Base-by-base conservation (phyloP, 495 filamentous ascomycete species). In the Diplogelasinospora grovesii region DNA sequence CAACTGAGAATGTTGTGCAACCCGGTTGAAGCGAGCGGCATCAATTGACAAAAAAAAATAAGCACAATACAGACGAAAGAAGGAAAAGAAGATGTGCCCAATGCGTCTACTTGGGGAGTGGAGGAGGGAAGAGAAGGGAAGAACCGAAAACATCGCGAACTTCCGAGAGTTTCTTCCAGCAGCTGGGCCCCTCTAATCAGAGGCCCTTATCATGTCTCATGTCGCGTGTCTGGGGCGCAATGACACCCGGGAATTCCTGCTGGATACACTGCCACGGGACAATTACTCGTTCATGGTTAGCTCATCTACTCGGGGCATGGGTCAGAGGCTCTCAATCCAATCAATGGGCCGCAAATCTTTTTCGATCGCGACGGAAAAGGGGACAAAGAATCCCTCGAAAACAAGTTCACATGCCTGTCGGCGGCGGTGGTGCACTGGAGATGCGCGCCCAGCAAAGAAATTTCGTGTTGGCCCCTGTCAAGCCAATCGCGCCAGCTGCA, bases 121-220 rank as follows among this genome's bases (percentile, higher is more conserved):
- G 23, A 34, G 18, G 26, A 19, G 27, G 35, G 41, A 23, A 21
- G 27, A 10, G 14, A 18, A 25, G 29, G 20, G 30, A 20, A 13
- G 27, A 41, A 36, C 15, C 23, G 22, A 39, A 29, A 31, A 20
- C 4, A 36, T 14, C 8, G 22, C 11, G 22, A 1, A 19, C 11
- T 6, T 19, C 11, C 10, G 14, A 36, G 13, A 20, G 8, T 9
- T 36, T 36, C 8, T 8, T 14, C 19, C 30, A 19, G 8, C 24
- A n/a, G n/a, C n/a, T n/a, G n/a, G n/a, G n/a, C 33, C 22, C 36
- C 20, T 38, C 36, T 38, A 38, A 38, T 38, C 36, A 38, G 29
- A 32, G n/a, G 29, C 9, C 11, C 28, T 33, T 30, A 18, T 20
- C 23, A 32, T 8, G n/a, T 15, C 7, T 15, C 29, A 32, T n/a